Percentiles rank a stretch among this genome's conserved stretches.
These are phyloP conservation scores for Microbotryum saponariae DNA, from an alignment of 1,284 basidiomycete genomes.

Conservation along the genomic window DNA sequence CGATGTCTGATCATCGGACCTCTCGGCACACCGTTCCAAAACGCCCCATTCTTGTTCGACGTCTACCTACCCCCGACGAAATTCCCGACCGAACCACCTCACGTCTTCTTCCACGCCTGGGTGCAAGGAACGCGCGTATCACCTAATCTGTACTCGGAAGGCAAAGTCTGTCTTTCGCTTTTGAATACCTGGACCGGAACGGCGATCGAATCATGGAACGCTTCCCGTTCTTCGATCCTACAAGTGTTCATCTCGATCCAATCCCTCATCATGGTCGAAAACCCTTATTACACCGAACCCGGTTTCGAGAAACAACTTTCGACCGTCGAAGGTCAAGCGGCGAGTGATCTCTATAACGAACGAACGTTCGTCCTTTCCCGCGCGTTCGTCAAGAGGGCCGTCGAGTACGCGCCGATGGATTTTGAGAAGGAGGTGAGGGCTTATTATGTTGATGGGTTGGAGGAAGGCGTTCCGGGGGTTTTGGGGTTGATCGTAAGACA, in stretches of 20 bases:
- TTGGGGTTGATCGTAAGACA: constrained; percentile 62
- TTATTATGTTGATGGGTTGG: constrained; percentile 55
- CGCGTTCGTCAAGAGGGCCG: constrained; percentile 74
- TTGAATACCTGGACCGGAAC: constrained; percentile 88
- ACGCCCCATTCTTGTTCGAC: constrained; percentile 90
- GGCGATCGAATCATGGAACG: constrained; percentile 58
- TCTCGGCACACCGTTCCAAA: constrained; percentile 65
- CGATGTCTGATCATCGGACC: constrained; percentile 85
- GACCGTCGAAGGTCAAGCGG: constrained; percentile 78
- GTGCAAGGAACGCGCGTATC: constrained; percentile 73
- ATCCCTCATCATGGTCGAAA: constrained; percentile 80
- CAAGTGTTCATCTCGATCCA: constrained; percentile 92
- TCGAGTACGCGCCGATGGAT: constrained; percentile 64
- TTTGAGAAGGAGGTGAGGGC: constrained; percentile 65
- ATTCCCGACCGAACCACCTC: constrained; percentile 77
- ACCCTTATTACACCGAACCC: constrained; percentile 60
- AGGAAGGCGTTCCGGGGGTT: constrained; percentile 42
- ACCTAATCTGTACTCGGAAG: constrained; percentile 81
- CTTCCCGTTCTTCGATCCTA: constrained; percentile 64
- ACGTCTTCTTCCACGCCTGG: constrained; percentile 86
- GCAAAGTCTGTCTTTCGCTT: constrained; percentile 72
- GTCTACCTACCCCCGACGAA: constrained; percentile 74
- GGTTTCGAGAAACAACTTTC: constrained; percentile 82
- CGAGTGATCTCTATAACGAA: constrained; percentile 67
- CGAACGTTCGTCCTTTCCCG: constrained; percentile 86